phyloP scores from a whole-genome alignment of 2,329 filamentous ascomycete genomes.

The Camptophora hylomeconis region DNA sequence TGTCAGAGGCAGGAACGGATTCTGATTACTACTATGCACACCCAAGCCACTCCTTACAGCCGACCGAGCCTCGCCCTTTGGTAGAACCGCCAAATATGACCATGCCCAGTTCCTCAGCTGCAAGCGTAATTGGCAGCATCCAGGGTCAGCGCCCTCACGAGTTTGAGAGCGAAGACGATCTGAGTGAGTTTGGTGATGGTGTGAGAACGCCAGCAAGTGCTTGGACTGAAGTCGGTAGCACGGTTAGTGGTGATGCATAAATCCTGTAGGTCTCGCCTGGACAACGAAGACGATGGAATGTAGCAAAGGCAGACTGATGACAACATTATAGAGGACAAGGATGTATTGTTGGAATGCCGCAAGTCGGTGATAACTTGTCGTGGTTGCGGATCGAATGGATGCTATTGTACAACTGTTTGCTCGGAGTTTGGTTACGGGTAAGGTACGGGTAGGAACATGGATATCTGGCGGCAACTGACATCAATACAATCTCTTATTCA shows the following conservation, averaged over 20 bases:
- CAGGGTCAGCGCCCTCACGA: conserved; percentile 14
- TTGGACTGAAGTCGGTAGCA: conserved; percentile 22
- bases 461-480: too few species aligned
- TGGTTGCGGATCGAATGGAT: too few species aligned
- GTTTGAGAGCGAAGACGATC: conserved; percentile 17
- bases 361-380: too few species aligned
- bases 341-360: too few species aligned
- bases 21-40: conserved; percentile 25
- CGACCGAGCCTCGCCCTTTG: conserved; percentile 3
- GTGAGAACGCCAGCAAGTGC: conserved; percentile 20
- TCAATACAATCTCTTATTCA: too few species aligned
- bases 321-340: too few species aligned
- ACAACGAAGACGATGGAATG: too few species aligned
- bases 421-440: too few species aligned
- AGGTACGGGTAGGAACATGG: too few species aligned
- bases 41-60: conserved; percentile 1
- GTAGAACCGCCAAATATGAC: neutral
- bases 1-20: conserved; percentile 22
- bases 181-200: conserved; percentile 19
- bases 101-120: conserved; percentile 7
- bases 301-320: too few species aligned
- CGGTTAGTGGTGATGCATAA: conserved; percentile 18
- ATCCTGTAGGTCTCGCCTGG: too few species aligned
- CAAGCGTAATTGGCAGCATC: conserved; percentile 13
- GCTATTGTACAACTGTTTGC: too few species aligned